Percentiles rank a stretch among this genome's conserved stretches.
These are phyloP conservation scores for Priceomyces medius DNA, from an alignment of 805 yeast species.

Conservation along the genomic window DNA sequence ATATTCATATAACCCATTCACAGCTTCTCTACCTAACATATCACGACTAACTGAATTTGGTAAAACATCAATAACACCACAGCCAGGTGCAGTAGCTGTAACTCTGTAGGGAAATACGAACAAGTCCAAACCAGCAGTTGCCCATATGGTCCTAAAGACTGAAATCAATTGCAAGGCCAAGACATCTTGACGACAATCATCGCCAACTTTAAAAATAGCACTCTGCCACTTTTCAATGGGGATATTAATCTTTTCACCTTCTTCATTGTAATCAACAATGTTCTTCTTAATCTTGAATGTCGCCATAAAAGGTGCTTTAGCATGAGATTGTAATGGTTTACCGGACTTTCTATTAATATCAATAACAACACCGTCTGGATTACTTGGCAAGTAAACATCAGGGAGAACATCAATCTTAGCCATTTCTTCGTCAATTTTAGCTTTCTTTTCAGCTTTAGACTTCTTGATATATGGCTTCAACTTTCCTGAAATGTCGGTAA, in stretches of 20 bases:
- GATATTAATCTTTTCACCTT: constrained; percentile 26
- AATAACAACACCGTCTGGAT: constrained; percentile 92
- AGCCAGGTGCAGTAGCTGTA: constrained; percentile 98
- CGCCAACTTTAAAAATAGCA: constrained; percentile 98
- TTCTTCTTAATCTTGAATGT: constrained; percentile 79
- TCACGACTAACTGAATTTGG: constrained; percentile 96
- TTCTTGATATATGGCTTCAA: constrained; percentile 92
- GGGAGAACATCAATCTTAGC: constrained; percentile 33
- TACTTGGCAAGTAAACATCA: constrained; percentile 91
- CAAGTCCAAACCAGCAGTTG: constrained; percentile 80
- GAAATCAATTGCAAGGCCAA: constrained; percentile 89
- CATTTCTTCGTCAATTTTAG: constrained; percentile 96
- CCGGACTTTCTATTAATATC: constrained; percentile 93
- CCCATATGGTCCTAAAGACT: constrained; percentile 89
- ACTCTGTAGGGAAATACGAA: constrained; percentile 93
- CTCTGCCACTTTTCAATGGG: constrained; percentile 78
- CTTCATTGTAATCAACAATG: constrained; percentile 43
- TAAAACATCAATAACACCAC: constrained; percentile 97
- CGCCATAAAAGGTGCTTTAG: constrained; percentile 98
- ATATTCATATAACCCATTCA: constrained; percentile 92
- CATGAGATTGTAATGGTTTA: constrained; percentile 93
- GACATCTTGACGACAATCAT: constrained; percentile 97
- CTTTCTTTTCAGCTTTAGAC: constrained; percentile 93
- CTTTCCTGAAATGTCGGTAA: constrained; percentile 91
- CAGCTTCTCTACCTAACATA: constrained; percentile 98